A percentile compares a stretch with the other conserved stretches of the same genome.
Evolutionary conservation across 2,329 filamentous ascomycete species (phyloP).

Genomic region (Sphaerulina populicola): DNA sequence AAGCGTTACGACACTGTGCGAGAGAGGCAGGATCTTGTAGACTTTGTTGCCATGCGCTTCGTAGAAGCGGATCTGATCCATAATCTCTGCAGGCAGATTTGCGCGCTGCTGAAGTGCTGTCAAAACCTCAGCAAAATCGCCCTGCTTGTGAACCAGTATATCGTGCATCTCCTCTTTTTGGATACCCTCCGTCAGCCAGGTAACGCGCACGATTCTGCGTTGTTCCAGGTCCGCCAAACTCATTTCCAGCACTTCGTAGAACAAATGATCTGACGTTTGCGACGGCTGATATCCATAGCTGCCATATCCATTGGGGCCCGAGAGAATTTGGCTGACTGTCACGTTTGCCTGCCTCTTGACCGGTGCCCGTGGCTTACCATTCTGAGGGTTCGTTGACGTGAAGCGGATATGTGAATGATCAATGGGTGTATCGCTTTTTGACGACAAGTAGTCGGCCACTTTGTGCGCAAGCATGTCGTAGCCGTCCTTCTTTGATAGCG

Average conservation of each 20-base stretch:
- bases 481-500: conserved; percentile 75
- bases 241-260: conserved; percentile 90
- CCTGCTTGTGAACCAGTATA: conserved; percentile 78
- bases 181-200: conserved; percentile 80
- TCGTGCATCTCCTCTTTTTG: conserved; percentile 82
- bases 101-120: conserved; percentile 70
- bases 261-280: conserved; percentile 60
- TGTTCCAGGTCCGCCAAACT: conserved; percentile 87
- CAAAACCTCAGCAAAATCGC: conserved; percentile 69
- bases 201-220: conserved; percentile 77
- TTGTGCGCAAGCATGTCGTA: conserved; percentile 83
- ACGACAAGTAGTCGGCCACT: conserved; percentile 63
- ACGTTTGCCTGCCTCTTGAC: conserved; percentile 65
- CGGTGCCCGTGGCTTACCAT: conserved; percentile 65
- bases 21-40: conserved; percentile 64
- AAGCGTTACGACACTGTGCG: conserved; percentile 67
- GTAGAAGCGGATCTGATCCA: conserved; percentile 66
- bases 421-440: conserved; percentile 39
- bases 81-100: conserved; percentile 66
- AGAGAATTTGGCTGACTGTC: conserved; percentile 71
- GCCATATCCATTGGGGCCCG: conserved; percentile 56
- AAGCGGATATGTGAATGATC: conserved; percentile 85
- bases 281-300: conserved; percentile 58
- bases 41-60: conserved; percentile 77
- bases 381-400: conserved; percentile 70